Evolutionary conservation across 225 moss, liverwort and hornwort genomes (phyloP), one percentile per base, ranked within the genome.

Genomic region (Marchantia polymorpha): DNA sequence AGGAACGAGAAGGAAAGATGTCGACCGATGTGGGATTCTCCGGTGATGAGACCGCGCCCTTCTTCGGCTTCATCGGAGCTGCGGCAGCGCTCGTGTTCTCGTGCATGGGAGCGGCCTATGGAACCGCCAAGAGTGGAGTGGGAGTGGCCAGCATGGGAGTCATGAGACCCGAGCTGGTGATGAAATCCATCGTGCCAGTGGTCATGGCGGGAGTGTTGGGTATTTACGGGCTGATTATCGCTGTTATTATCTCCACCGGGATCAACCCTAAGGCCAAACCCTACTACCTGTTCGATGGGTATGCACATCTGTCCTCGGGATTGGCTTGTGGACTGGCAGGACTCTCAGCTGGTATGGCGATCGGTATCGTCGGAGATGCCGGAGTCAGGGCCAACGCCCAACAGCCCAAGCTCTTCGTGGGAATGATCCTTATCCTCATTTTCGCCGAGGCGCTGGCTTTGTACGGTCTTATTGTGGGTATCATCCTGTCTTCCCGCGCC

Each of bases 21-120:
- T 70, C 90, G 54, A 77, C 86, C 22, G 12, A 77, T 7, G 81
- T 52, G 12, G 89, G 55, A 17, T 93, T 93, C 19, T 74, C 83
- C 4, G 93, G 93, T 52, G 93, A 93, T 77, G 93, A 93, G 81
- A 53, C 90, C 12, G 93, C 92, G 4, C 93, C 92, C 75, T 93
- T 93, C 82, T 93, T 93, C 81, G 93, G 92, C 51, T 93, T 93
- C 85, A 89, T 93, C 11, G 91, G 93, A 79, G 93, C 93, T 77
- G 92, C 93, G 12, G 89, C 90, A 64, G 91, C 92, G 9, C 87
- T 93, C 1, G 92, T 93, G 75, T 92, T 93, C 86, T 93, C 92
- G 61, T 93, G 93, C 65, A 91, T 87, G 89, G 87, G 91, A 46
- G 91, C 91, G 4, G 91, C 91, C 0, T 91, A 91, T 84, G 92